phyloP scores from a whole-genome alignment of 495 filamentous ascomycete species.

The Coniosporium apollinis region DNA sequence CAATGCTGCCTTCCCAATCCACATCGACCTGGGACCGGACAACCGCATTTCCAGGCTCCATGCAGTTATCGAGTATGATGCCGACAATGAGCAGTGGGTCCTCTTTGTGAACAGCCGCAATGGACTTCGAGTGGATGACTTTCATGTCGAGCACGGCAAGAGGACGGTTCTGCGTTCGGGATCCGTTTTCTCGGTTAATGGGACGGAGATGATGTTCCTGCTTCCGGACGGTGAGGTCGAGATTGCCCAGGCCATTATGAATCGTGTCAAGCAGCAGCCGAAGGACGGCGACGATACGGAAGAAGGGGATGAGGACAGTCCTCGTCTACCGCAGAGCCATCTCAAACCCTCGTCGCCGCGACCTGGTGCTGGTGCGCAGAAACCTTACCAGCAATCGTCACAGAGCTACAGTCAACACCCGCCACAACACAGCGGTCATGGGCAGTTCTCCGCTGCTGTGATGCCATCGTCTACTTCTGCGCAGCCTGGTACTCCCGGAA shows the following conservation, averaged over 20 bases:
- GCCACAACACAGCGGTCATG: too few species aligned
- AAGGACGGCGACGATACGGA: constrained; percentile 16
- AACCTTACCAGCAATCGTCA: too few species aligned
- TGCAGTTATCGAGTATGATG: constrained; percentile 69
- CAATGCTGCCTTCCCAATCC: constrained; percentile 37
- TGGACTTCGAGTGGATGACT: constrained; percentile 65
- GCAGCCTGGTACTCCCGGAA: too few species aligned
- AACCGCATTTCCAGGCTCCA: constrained; percentile 83
- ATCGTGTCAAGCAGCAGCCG: neutral
- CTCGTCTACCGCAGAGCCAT: too few species aligned
- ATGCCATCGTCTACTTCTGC: too few species aligned
- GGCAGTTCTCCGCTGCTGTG: too few species aligned
- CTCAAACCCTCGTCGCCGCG: too few species aligned
- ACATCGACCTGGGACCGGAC: constrained; percentile 87
- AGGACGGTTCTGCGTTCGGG: constrained; percentile 57
- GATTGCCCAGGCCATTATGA: constrained; percentile 12
- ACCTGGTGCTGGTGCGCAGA: too few species aligned
- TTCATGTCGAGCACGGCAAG: constrained; percentile 44
- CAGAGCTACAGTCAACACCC: too few species aligned
- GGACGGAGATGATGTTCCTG: constrained; percentile 96
- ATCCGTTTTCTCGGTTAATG: constrained; percentile 75
- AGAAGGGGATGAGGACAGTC: constrained; percentile 2
- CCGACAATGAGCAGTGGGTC: constrained; percentile 52
- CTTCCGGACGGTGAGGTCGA: constrained; percentile 32
- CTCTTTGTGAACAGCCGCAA: constrained; percentile 80